A percentile compares a stretch with the other conserved stretches of the same genome.
phyloP scores from a whole-genome alignment of 306 rosid genomes.

The Citrullus colocynthis region DNA sequence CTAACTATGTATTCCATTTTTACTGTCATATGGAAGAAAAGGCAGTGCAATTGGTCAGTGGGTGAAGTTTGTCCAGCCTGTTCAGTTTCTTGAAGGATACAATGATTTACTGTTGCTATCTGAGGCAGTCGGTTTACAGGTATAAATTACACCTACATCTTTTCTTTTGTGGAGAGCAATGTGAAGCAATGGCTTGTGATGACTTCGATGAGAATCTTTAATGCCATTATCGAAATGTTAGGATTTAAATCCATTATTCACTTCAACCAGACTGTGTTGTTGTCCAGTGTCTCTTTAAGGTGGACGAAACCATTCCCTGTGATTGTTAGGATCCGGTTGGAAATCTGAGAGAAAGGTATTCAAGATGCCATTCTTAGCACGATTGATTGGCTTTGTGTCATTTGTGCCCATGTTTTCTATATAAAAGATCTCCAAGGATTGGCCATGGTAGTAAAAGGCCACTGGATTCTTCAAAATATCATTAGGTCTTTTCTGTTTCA shows the following conservation, averaged over 20 bases:
- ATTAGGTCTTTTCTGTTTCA: background rate
- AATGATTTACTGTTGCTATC: slow-evolving; percentile 60
- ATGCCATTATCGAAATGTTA: background rate
- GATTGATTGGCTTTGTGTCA: background rate
- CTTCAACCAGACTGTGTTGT: background rate
- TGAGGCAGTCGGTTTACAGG: slow-evolving; percentile 91
- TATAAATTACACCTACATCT: slow-evolving; percentile 14
- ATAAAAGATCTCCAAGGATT: background rate
- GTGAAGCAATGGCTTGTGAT: background rate
- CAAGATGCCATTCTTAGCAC: background rate
- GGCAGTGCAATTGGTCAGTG: slow-evolving; percentile 66
- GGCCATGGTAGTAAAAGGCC: background rate
- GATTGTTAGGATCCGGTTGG: background rate
- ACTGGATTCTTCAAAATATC: background rate
- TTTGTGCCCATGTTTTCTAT: background rate
- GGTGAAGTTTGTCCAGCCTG: slow-evolving; percentile 67
- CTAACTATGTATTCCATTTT: background rate
- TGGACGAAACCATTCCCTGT: background rate
- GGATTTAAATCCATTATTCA: background rate
- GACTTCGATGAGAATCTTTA: background rate
- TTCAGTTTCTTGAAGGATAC: slow-evolving; percentile 61
- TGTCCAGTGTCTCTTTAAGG: background rate
- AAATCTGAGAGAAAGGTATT: background rate
- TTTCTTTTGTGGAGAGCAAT: background rate
- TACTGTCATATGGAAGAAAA: slow-evolving; percentile 27